Conservation (phyloP, 192 early-diverging fungal genomes). For the Geranomyces variabilis region DNA sequence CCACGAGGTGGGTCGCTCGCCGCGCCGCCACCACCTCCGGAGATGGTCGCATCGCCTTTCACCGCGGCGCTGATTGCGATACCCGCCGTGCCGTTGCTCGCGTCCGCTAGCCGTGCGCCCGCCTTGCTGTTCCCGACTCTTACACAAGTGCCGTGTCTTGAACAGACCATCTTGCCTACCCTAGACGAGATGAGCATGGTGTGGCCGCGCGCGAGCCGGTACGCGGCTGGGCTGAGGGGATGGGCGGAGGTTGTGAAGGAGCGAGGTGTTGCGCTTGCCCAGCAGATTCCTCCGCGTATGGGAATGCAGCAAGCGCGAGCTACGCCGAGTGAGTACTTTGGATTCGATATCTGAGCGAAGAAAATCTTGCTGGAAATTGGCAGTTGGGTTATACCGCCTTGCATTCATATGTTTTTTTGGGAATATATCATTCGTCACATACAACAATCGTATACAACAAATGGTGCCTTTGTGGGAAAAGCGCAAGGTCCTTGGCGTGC, state of each 20-base stretch:
- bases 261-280: not conserved
- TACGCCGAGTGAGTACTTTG: no score
- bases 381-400: no score
- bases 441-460: no score
- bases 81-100: constrained; percentile 14
- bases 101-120: not conserved
- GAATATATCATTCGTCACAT: no score
- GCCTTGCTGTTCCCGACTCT: not conserved
- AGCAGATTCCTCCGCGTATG: no score
- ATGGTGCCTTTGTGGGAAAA: no score
- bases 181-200: constrained; percentile 20
- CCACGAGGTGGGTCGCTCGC: not conserved
- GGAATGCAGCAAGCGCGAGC: no score
- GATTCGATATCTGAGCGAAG: no score
- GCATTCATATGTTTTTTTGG: no score
- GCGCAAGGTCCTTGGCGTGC: no score
- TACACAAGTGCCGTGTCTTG: constrained; percentile 8
- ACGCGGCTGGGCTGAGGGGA: constrained; percentile 19
- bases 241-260: constrained; percentile 14
- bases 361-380: no score
- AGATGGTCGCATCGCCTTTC: constrained; percentile 11
- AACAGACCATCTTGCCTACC: constrained; percentile 7
- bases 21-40: constrained; percentile 6
- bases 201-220: constrained; percentile 20
- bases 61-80: constrained; percentile 9